These are phyloP conservation scores for Pelargonium citronellum DNA, from an alignment of 441 rosid genomes.

Conservation along the genomic window DNA sequence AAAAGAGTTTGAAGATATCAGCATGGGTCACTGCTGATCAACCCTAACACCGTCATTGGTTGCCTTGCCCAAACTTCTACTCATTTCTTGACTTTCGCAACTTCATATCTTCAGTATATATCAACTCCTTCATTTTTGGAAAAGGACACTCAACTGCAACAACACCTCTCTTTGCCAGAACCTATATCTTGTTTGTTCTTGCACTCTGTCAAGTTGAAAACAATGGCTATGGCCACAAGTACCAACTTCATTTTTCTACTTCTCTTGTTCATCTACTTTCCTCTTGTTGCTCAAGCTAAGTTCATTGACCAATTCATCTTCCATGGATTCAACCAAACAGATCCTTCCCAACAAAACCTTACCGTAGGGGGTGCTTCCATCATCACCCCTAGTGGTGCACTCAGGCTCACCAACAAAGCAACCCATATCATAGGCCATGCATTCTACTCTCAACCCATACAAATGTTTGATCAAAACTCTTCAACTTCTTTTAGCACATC, in stretches of 20 bases:
- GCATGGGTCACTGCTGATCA: too few relatives aligned
- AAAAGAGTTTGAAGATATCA: too few relatives aligned
- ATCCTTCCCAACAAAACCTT: conserved; percentile 6
- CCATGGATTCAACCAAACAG: conserved; percentile 36
- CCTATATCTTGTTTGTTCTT: too few relatives aligned
- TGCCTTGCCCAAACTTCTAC: too few relatives aligned
- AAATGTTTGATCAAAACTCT: conserved; percentile 22
- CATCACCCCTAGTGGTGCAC: conserved; percentile 31
- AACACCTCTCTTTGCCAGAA: too few relatives aligned
- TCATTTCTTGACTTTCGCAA: too few relatives aligned
- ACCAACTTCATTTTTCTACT: conserved; percentile 8
- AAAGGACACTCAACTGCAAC: too few relatives aligned
- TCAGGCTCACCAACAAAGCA: conserved; percentile 42
- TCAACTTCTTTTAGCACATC: conserved; percentile 37
- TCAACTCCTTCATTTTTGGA: too few relatives aligned
- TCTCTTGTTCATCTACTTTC: conserved; percentile 15
- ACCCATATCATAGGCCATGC: conserved; percentile 38
- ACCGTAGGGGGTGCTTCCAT: conserved; percentile 14
- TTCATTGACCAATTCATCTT: conserved; percentile 30
- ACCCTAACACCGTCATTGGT: too few relatives aligned
- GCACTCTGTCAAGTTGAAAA: too few relatives aligned
- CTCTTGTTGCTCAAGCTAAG: conserved; percentile 10
- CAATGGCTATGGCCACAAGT: conserved; percentile 20
- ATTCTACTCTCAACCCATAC: conserved; percentile 39
- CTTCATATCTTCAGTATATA: too few relatives aligned